A percentile compares a stretch with the other conserved stretches of the same genome.
Evolutionary conservation across 768 basidiomycete genomes (phyloP).

Genomic region (Pilatotrama ljubarskyi): DNA sequence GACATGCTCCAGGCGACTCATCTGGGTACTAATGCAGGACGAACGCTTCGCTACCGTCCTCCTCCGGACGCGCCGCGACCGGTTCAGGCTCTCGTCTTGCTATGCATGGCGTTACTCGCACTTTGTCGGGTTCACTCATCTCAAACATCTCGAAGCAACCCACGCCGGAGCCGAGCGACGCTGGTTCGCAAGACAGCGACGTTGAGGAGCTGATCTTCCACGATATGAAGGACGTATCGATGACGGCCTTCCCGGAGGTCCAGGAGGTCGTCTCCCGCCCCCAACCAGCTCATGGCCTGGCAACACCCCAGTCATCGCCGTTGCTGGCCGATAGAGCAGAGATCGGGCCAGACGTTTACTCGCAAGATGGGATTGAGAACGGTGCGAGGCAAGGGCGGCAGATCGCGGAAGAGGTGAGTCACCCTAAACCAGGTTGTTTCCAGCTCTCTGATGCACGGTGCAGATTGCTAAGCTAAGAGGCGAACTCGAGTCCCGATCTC

Average conservation of each 20-base stretch:
- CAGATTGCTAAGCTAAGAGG: background rate
- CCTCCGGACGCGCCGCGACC: slow-evolving; percentile 1
- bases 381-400: background rate
- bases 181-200: slow-evolving; percentile 19
- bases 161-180: slow-evolving; percentile 49
- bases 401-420: background rate
- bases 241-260: slow-evolving; percentile 4
- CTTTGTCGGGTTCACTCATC: slow-evolving; percentile 51
- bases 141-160: slow-evolving; percentile 48
- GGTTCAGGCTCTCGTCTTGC: slow-evolving; percentile 1
- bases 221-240: slow-evolving; percentile 17
- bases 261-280: background rate
- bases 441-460: too few relatives aligned
- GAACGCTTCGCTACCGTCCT: slow-evolving; percentile 3
- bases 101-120: slow-evolving; percentile 33
- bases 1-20: background rate
- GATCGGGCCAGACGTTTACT: background rate
- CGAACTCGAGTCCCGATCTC: background rate
- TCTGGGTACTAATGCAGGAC: background rate
- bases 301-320: slow-evolving; percentile 8
- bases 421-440: too few relatives aligned
- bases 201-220: slow-evolving; percentile 23
- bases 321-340: slow-evolving; percentile 3
- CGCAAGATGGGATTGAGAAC: background rate
- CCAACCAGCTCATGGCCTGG: background rate